Evolutionary conservation across 495 filamentous ascomycete species (phyloP).

Genomic region (Tuber borchii): DNA sequence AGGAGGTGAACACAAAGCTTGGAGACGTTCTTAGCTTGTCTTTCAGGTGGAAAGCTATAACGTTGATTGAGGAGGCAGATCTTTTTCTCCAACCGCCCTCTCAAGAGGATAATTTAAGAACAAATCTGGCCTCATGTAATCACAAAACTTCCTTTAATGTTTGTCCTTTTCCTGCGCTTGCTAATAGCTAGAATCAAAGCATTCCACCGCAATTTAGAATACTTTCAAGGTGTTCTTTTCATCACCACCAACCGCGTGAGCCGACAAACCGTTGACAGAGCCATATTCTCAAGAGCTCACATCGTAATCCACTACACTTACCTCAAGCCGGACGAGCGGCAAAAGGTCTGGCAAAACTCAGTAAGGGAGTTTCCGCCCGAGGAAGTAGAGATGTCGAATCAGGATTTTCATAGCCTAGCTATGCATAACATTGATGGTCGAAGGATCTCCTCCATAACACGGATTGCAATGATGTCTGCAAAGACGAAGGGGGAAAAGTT

Average conservation of each 20-base stretch:
- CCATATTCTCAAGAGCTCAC: conserved; percentile 51
- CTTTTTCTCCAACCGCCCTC: conserved; percentile 56
- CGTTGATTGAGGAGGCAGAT: conserved; percentile 56
- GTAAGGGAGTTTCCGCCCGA: conserved; percentile 3
- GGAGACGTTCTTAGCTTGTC: background rate
- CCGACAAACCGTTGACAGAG: conserved; percentile 45
- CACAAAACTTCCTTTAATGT: background rate
- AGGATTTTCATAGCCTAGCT: background rate
- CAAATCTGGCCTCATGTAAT: conserved; percentile 5
- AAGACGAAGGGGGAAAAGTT: background rate
- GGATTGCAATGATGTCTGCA: background rate
- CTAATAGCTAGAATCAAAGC: conserved; percentile 32
- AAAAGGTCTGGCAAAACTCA: conserved; percentile 13
- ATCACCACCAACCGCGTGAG: conserved; percentile 52
- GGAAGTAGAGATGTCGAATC: conserved; percentile 1
- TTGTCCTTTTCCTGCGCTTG: background rate
- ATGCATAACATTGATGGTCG: background rate
- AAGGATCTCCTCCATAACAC: background rate
- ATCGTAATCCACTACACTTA: conserved; percentile 44
- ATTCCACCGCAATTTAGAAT: conserved; percentile 51
- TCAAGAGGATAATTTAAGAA: conserved; percentile 28
- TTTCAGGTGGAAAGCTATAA: conserved; percentile 10
- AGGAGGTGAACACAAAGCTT: conserved; percentile 5
- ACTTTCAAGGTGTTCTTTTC: conserved; percentile 51
- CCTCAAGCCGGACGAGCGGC: background rate